Evolutionary conservation across 1,284 basidiomycete species (phyloP).

Genomic region (Gymnopus androsaceus): DNA sequence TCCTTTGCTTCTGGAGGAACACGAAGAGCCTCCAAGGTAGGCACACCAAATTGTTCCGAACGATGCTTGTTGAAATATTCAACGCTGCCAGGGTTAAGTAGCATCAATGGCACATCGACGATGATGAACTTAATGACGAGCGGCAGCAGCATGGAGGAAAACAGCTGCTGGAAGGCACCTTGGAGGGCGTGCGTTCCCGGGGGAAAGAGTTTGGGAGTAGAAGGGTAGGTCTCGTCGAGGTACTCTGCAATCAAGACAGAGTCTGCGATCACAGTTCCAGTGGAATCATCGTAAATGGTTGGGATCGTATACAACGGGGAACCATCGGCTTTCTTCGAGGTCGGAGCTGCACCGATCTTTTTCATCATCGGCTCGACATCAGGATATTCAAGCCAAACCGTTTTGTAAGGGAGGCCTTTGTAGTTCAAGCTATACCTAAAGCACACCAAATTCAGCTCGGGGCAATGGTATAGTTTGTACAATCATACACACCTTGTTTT

Average conservation of each 20-base stretch:
- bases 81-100: conserved; percentile 33
- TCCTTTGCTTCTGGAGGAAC: conserved; percentile 23
- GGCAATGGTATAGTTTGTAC: background rate
- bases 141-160: conserved; percentile 22
- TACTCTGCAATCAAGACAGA: conserved; percentile 47
- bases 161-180: conserved; percentile 30
- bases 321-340: conserved; percentile 24
- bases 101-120: conserved; percentile 20
- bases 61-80: conserved; percentile 34
- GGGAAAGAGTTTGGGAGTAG: conserved; percentile 31
- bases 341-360: conserved; percentile 34
- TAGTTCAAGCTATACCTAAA: conserved; percentile 37
- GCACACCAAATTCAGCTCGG: background rate
- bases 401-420: conserved; percentile 42
- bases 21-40: conserved; percentile 36
- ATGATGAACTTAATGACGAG: conserved; percentile 25
- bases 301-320: conserved; percentile 24
- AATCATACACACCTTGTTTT: conserved; percentile 24
- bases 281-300: conserved; percentile 30
- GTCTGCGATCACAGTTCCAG: conserved; percentile 37
- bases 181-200: conserved; percentile 33
- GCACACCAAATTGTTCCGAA: conserved; percentile 28
- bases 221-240: conserved; percentile 47
- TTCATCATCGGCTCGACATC: conserved; percentile 38
- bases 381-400: conserved; percentile 42